Percentiles rank a stretch among this genome's conserved stretches.
These are phyloP conservation scores for Musa itinerans DNA, from an alignment of 176 grass and related monocot species.

Conservation along the genomic window DNA sequence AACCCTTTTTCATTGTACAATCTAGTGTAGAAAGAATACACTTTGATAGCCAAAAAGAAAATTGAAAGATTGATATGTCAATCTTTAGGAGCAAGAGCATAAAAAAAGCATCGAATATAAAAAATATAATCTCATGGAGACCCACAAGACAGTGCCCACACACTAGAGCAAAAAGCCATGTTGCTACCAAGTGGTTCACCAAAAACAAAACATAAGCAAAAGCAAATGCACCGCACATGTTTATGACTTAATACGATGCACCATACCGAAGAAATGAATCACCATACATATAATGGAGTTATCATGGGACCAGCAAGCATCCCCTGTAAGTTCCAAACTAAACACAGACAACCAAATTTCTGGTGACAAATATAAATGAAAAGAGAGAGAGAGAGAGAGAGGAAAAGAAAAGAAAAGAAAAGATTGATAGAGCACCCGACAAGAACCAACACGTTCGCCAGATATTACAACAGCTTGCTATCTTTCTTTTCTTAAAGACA, in stretches of 20 bases:
- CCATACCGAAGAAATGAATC: background rate
- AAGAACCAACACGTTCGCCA: background rate
- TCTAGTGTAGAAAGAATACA: background rate
- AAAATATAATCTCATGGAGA: background rate
- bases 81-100: background rate
- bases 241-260: background rate
- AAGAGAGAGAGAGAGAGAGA: background rate
- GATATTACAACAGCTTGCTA: background rate
- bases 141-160: background rate
- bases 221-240: background rate
- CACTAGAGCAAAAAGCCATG: background rate
- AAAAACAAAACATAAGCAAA: background rate
- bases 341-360: background rate
- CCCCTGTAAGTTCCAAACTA: background rate
- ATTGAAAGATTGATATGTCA: background rate
- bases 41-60: background rate
- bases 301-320: background rate
- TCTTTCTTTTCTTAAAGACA: background rate
- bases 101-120: background rate
- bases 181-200: background rate
- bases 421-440: background rate
- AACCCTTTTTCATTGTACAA: background rate
- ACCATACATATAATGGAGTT: background rate
- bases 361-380: background rate
- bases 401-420: background rate